Evolutionary conservation across 2,329 filamentous ascomycete species (phyloP), one percentile per base, ranked within the genome.

Genomic region (Aspergillus nomiae): DNA sequence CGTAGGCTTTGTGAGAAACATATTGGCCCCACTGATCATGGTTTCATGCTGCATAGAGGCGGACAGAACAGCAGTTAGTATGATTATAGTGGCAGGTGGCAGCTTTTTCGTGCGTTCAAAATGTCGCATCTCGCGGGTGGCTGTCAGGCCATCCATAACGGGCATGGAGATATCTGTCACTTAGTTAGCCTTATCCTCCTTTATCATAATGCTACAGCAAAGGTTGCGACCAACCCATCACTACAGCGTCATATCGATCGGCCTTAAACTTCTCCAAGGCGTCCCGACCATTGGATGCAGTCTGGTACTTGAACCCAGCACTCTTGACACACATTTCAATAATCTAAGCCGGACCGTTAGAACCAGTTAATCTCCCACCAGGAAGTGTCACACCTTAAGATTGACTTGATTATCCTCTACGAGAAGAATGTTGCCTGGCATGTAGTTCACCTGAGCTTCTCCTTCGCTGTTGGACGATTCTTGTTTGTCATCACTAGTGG

Each of bases 401-500:
- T 80, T 80, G 48, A 80, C 70, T 0, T 63, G n/a, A 41, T 80
- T 80, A 56, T 80, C 78, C 48, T 80, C 78, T 0, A 76, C 74
- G 1, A 80, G 72, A 1, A 80, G 71, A 0, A 28, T 24, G 12
- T 19, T 50, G 12, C 26, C 8, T 4, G 43, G 12, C 26, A 28
- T 7, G 1, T 12, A 16, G 14, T 50, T 30, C 11, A 2, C 26
- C 7, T 28, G 24, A 19, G 46, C 4, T 26, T 48, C n/a, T 45
- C 11, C 21, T 24, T 24, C n/a, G n/a, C 7, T 12, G 43, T 45
- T 8, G 19, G 43, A 45, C 19, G 12, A n/a, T 8, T 19, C 24
- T 10, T 28, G 46, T 26, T 50, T 30, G 6, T 14, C 8, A 6
- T 28, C 24, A 14, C 26, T 21, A 24, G 4, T 24, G 21, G 21